Evolutionary conservation across 2,329 filamentous ascomycete species (phyloP), one percentile per base, ranked within the genome.

Genomic region (Leptographium procerum): DNA sequence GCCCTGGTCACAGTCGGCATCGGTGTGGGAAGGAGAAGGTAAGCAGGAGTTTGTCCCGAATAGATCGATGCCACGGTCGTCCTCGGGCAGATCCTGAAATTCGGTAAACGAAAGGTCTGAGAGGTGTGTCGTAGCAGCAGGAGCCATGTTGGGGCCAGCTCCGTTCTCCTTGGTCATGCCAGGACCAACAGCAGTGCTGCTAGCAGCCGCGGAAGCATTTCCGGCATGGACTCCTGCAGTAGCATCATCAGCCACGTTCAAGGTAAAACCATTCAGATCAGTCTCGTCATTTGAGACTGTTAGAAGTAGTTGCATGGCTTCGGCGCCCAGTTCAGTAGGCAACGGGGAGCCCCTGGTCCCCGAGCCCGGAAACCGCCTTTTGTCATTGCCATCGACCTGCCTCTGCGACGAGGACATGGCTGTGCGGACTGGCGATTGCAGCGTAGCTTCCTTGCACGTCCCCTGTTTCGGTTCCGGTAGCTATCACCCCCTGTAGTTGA

Each of bases 51-150:
- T 61, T 14, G 66, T 62, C 8, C 65, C 61, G 53, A 71, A 73
- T 33, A 69, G 57, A 45, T 72, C 70, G 19, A 52, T 31, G 52
- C 67, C 67, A 61, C 73, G 72, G 58, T 61, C 55, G 11, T 75
- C 75, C 28, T 71, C 61, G 13, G 13, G 34, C 11, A 78, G 66
- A 52, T 69, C 69, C 63, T 74, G 71, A 64, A 78, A 82, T 1
- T 58, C 10, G 3, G 77, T 66, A 63, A 81, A 83, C 26, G 75
- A 69, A 64, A 82, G 83, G 61, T 80, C 76, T 61, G 72, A 71
- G 65, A 83, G 83, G 55, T 78, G 75, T 19, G 75, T 69, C 36
- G 72, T 22, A 16, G 31, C 57, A 28, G 40, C 56, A 62, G 79
- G 75, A 64, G 79, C 74, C 65, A 76, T 65, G 62, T 64, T 65